phyloP scores from a whole-genome alignment of 768 basidiomycete genomes.

The Boletellus emodensis region DNA sequence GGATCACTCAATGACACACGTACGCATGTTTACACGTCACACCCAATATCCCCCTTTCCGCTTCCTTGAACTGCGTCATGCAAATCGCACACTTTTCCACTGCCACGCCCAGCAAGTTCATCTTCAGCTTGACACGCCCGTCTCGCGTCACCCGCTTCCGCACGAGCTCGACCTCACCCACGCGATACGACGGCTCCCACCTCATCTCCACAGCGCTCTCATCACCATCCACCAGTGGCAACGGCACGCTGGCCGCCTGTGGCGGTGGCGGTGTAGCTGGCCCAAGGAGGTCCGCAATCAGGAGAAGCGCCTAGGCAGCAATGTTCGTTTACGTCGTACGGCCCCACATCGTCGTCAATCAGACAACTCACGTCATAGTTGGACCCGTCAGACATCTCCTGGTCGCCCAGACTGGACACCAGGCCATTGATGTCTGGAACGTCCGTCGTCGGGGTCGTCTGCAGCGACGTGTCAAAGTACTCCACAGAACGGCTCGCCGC shows the following conservation, averaged over 20 bases:
- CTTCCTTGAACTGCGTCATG: slow-evolving; percentile 61
- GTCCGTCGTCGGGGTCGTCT: slow-evolving; percentile 29
- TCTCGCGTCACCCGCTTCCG: slow-evolving; percentile 56
- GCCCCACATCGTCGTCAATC: slow-evolving; percentile 20
- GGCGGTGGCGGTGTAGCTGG: slow-evolving; percentile 36
- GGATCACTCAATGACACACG: not conserved
- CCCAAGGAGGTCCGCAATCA: slow-evolving; percentile 60
- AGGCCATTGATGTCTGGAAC: slow-evolving; percentile 64
- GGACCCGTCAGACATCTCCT: slow-evolving; percentile 40
- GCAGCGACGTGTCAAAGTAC: slow-evolving; percentile 26
- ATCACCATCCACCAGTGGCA: slow-evolving; percentile 5
- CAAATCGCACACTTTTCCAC: slow-evolving; percentile 76
- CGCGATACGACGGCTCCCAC: slow-evolving; percentile 20
- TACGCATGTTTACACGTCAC: slow-evolving; percentile 58
- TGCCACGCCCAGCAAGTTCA: slow-evolving; percentile 54
- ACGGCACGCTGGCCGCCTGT: not conserved
- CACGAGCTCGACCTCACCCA: slow-evolving; percentile 51
- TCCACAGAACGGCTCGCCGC: slow-evolving; percentile 22
- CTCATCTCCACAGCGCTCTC: not conserved
- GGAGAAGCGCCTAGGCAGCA: slow-evolving; percentile 48
- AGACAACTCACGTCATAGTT: slow-evolving; percentile 61
- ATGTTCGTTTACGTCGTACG: slow-evolving; percentile 20
- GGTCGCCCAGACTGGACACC: slow-evolving; percentile 51
- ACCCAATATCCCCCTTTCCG: slow-evolving; percentile 52
- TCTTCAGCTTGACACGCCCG: slow-evolving; percentile 69